Base-by-base conservation (phyloP, 1,284 basidiomycete species). In the Leccinum insigne region DNA sequence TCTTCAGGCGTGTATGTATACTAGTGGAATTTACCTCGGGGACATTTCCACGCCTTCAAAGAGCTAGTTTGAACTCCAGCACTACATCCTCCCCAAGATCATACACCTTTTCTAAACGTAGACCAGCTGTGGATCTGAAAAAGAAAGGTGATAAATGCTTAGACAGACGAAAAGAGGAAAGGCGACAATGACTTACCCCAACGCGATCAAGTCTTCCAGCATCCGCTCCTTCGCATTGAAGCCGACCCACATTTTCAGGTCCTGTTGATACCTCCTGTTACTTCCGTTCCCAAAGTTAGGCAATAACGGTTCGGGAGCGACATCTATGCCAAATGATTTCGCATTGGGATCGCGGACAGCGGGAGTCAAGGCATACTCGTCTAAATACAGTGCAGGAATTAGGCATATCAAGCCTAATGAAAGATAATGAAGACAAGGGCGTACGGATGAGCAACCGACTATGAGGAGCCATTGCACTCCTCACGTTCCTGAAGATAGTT, bases 361-460 rank as follows among this genome's bases (percentile, higher is more conserved):
- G 47, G 18, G 47, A 7, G 52, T 26, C 23, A 56, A 26, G 54
- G 9, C 29, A 58, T 32, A 58, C 13, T 58, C 57, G 35, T 59
- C 58, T 59, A 40, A 23, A 16, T 58, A 14, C 8, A 40, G n/a
- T n/a, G 35, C 1, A 35, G n/a, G 14, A 62, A 16, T 32, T 3
- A 7, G 32, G 32, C 13, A 40, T 16, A 26, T 58, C 14, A 23
- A 4, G 42, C 38, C 32, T 2, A 62, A 42, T 7, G 18, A 2
- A 21, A 3, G 7, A 21, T 11, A 21, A 49, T 6, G n/a, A 11
- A 63, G 9, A 23, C 13, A 16, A 38, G 9, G 16, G 63, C 73
- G 14, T 29, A 77, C 74, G 75, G 7, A 74, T 73, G 3, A 74
- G 29, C 49, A 77, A 52, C 14, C 72, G 74, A 61, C 75, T 77